phyloP scores from a whole-genome alignment of 2,329 filamentous ascomycete genomes.

The Aspergillus pseudonomiae region DNA sequence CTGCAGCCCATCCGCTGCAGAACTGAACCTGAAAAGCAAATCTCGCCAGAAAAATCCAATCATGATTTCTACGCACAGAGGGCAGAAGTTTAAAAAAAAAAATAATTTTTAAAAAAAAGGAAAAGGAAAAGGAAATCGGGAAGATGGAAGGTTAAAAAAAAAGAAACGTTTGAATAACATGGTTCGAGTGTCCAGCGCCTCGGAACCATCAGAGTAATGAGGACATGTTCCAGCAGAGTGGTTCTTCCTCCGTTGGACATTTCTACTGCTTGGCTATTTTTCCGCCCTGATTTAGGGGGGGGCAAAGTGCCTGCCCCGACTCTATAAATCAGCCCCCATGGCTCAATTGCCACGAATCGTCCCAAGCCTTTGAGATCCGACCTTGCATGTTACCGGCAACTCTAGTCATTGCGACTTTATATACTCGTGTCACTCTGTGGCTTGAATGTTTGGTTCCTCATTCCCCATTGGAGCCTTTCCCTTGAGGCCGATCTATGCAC shows the following conservation, averaged over 20 bases:
- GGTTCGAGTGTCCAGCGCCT: conserved; percentile 12
- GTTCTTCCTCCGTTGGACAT: conserved; percentile 15
- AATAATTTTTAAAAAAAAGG: conserved; percentile 7
- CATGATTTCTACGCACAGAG: neutral
- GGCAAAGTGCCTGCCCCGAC: neutral
- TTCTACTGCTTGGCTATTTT: conserved; percentile 5
- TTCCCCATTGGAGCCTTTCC: neutral
- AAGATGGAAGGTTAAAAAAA: conserved; percentile 9
- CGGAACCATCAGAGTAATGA: conserved; percentile 15
- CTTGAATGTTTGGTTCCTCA: neutral
- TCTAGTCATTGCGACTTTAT: neutral
- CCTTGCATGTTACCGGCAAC: neutral
- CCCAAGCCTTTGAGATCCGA: neutral
- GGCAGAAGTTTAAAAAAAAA: neutral
- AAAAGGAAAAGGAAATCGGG: conserved; percentile 5
- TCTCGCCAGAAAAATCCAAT: conserved; percentile 9
- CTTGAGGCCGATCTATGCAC: neutral
- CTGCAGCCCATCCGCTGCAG: conserved; percentile 25
- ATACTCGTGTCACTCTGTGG: neutral
- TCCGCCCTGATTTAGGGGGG: conserved; percentile 6
- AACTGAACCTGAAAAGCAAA: conserved; percentile 15
- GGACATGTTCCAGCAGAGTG: conserved; percentile 18
- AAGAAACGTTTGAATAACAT: conserved; percentile 4
- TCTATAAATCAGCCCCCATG: conserved; percentile 6
- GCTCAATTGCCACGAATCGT: neutral